Percentiles rank a stretch among this genome's conserved stretches.
These are phyloP conservation scores for Penicillium rolfsii DNA, from an alignment of 2,329 filamentous ascomycete genomes.

Conservation along the genomic window DNA sequence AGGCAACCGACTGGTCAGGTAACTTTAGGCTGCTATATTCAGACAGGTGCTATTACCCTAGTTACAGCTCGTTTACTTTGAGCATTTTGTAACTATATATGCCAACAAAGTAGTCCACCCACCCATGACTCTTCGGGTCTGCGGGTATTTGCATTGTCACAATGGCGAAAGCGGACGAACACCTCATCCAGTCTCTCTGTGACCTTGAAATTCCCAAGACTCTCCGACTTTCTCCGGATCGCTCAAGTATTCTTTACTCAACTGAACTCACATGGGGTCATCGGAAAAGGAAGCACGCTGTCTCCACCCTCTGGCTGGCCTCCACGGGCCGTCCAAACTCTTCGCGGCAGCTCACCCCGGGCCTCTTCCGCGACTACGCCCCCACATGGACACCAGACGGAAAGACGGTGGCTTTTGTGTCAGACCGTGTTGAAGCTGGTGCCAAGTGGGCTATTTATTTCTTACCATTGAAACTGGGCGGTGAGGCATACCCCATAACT, in stretches of 20 bases:
- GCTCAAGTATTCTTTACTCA: conserved; percentile 8
- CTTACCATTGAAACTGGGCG: neutral
- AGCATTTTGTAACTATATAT: neutral
- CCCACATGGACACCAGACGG: conserved; percentile 23
- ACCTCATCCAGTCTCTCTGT: conserved; percentile 12
- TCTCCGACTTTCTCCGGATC: conserved; percentile 10
- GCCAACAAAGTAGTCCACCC: neutral
- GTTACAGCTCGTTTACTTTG: neutral
- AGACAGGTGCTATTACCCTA: neutral
- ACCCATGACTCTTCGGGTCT: neutral
- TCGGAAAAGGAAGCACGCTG: conserved; percentile 8
- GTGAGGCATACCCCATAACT: neutral
- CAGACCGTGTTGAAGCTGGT: conserved; percentile 16
- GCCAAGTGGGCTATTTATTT: conserved; percentile 5
- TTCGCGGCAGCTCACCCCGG: conserved; percentile 16
- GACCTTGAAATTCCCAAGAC: conserved; percentile 13
- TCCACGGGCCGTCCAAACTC: conserved; percentile 8
- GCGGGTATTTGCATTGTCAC: neutral
- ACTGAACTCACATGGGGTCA: conserved; percentile 12
- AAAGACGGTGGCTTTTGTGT: conserved; percentile 18
- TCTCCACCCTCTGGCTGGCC: conserved; percentile 19
- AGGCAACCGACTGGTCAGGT: too few species aligned
- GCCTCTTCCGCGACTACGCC: conserved; percentile 18
- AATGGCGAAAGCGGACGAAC: conserved; percentile 4
- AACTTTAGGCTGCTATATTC: neutral